These are phyloP conservation scores for Durusdinium trenchii DNA, from an alignment of 73 alveolate genomes.

Conservation along the genomic window DNA sequence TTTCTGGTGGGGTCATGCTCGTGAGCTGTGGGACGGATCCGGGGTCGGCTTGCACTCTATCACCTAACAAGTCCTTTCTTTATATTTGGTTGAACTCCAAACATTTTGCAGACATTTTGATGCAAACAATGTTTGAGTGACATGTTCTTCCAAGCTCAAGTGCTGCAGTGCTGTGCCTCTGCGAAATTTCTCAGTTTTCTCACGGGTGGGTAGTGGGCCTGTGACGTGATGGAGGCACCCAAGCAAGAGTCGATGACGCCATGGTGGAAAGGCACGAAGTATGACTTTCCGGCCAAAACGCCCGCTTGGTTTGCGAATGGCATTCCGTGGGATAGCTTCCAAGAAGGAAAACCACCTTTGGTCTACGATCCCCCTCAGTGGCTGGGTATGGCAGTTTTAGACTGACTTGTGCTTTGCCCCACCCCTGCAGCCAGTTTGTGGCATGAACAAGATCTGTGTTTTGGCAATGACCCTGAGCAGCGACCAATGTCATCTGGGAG, in stretches of 20 bases:
- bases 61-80: background rate
- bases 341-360: constrained; percentile 25
- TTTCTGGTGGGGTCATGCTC: no score
- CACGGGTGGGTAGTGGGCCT: background rate
- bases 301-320: constrained; percentile 36
- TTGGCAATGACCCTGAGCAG: no score
- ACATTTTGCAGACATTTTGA: background rate
- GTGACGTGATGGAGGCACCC: constrained; percentile 31
- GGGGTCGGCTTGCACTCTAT: background rate
- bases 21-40: no score
- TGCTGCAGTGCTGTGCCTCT: no score
- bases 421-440: no score
- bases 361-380: constrained; percentile 61
- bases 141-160: no score
- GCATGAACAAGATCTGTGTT: no score
- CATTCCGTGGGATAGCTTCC: constrained; percentile 48
- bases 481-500: no score
- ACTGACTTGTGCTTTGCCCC: no score
- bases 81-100: background rate
- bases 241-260: constrained; percentile 34
- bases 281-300: background rate
- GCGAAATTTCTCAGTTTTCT: background rate
- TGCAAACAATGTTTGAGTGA: no score
- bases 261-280: constrained; percentile 53
- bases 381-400: no score